Percentiles rank a stretch among this genome's conserved stretches.
Evolutionary conservation across 1,139 yeast species (phyloP).

Genomic region (Blastobotrys ciferrii): DNA sequence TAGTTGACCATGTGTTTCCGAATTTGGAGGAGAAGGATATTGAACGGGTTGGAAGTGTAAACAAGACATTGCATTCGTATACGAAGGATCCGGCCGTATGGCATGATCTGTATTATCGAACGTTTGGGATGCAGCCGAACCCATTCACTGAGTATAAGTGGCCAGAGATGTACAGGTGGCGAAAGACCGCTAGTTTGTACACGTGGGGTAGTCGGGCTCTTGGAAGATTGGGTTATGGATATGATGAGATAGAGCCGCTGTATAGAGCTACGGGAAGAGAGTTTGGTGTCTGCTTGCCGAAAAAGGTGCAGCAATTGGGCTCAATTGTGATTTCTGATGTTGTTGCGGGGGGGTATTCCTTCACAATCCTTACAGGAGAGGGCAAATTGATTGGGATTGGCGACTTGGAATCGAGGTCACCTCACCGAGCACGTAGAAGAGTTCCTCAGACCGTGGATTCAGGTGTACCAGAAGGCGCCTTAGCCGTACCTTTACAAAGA

Average conservation of each 20-base stretch:
- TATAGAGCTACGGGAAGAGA: slow-evolving; percentile 28
- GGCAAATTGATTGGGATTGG: slow-evolving; percentile 31
- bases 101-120: slow-evolving; percentile 31
- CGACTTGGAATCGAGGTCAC: slow-evolving; percentile 15
- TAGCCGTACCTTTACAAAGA: slow-evolving; percentile 2
- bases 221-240: slow-evolving; percentile 58
- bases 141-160: slow-evolving; percentile 40
- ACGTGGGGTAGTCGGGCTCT: slow-evolving; percentile 63
- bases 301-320: slow-evolving; percentile 35
- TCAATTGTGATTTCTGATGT: slow-evolving; percentile 51
- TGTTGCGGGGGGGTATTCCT: slow-evolving; percentile 67
- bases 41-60: slow-evolving; percentile 24
- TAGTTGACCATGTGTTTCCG: slow-evolving; percentile 33
- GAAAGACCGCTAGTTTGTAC: slow-evolving; percentile 47
- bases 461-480: slow-evolving; percentile 1
- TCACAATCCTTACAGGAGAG: slow-evolving; percentile 46
- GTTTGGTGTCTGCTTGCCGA: slow-evolving; percentile 25
- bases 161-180: slow-evolving; percentile 48
- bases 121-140: slow-evolving; percentile 30
- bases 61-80: slow-evolving; percentile 21
- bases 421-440: not conserved
- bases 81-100: slow-evolving; percentile 31
- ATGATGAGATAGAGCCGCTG: slow-evolving; percentile 19
- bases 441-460: slow-evolving; percentile 2
- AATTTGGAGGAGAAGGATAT: slow-evolving; percentile 28